Evolutionary conservation across 768 basidiomycete species (phyloP).

Genomic region (Russula ochroleuca): DNA sequence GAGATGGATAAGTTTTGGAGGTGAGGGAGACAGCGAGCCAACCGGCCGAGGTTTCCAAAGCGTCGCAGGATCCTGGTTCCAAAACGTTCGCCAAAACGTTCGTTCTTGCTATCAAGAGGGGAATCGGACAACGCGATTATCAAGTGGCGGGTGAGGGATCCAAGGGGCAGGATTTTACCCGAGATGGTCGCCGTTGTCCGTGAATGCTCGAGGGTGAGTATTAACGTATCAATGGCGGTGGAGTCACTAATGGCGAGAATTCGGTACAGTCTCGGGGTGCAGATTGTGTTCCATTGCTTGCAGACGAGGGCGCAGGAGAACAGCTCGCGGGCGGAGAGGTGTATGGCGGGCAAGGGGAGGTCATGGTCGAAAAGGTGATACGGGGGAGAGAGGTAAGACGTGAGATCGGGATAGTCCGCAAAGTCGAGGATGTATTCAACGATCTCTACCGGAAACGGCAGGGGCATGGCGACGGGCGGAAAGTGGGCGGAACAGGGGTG

Average conservation of each 20-base stretch:
- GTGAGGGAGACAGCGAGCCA: constrained; percentile 15
- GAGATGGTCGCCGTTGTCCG: background rate
- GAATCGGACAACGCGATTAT: constrained; percentile 19
- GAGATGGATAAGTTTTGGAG: constrained; percentile 22
- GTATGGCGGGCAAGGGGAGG: constrained; percentile 12
- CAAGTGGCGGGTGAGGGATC: constrained; percentile 17
- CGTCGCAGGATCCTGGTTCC: constrained; percentile 8
- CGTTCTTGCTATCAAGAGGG: background rate
- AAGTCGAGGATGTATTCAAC: constrained; percentile 10
- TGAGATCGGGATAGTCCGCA: constrained; percentile 6
- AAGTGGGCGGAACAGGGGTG: background rate
- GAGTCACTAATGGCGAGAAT: constrained; percentile 16
- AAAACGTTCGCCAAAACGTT: constrained; percentile 11
- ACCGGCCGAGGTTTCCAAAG: constrained; percentile 16
- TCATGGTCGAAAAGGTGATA: background rate
- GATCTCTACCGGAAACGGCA: constrained; percentile 14
- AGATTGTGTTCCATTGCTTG: constrained; percentile 19
- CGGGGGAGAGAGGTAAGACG: background rate
- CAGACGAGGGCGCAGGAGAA: constrained; percentile 17
- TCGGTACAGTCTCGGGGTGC: constrained; percentile 13
- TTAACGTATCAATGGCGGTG: background rate
- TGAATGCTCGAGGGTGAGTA: constrained; percentile 12
- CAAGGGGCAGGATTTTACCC: constrained; percentile 7
- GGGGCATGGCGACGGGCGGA: constrained; percentile 3
- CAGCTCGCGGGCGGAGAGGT: background rate